Evolutionary conservation across 805 yeast species (phyloP), one percentile per base, ranked within the genome.

Genomic region (Candida schatavii): DNA sequence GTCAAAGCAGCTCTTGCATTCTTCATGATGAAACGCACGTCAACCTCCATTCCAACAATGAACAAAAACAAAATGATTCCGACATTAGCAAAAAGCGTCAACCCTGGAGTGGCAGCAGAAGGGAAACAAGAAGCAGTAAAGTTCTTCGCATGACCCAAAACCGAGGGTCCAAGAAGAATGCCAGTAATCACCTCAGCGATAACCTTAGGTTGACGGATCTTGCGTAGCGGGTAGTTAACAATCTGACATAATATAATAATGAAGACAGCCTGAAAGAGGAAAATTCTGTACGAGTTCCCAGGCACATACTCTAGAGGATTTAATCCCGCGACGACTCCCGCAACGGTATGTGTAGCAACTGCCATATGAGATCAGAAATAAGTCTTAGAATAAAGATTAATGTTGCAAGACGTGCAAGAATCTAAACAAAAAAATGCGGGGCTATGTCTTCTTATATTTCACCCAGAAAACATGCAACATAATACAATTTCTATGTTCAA

Each of bases 131-230:
- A 78, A 0, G 55, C 54, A 3, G 88, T 79, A 62, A 83, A 86
- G 42, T 77, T 68, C 0, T 89, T 88, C 26, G 85, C 77, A 34
- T 72, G 78, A 3, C 93, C 93, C 63, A 86, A 59, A 1, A 77
- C 93, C 0, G 88, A 70, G 1, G 91, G 91, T 0, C 93, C 91
- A 38, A 86, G 61, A 1, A 86, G 53, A 37, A 86, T 81, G 22
- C 95, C 95, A 0, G 88, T 72, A 7, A 86, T 69, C 37, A 86
- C 93, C 54, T 86, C 95, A 5, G 90, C 87, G 45, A 86, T 85
- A 33, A 86, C 95, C 44, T 81, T 70, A 0, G 95, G 95, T 57
- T 86, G 93, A 49, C 78, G 80, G 33, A 86, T 56, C 46, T 61
- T 74, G 9, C 79, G 68, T 13, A 86, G 61, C 0, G 89, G 88